Percentiles rank a stretch among this genome's conserved stretches.
These are phyloP conservation scores for Balakata baccata DNA, from an alignment of 345 rosid genomes.

Conservation along the genomic window DNA sequence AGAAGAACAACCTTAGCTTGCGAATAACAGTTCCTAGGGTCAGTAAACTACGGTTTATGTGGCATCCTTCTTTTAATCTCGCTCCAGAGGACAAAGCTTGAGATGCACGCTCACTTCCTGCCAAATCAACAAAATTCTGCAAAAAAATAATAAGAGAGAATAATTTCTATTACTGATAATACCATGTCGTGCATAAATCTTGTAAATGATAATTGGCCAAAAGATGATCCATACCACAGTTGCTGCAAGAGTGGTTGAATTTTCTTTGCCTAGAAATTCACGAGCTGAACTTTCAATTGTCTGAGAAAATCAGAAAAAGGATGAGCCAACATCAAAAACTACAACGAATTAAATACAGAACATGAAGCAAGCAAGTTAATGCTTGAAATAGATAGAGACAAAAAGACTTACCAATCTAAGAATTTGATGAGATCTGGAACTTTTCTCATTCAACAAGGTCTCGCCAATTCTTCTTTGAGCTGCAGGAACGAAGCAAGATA, in stretches of 20 bases:
- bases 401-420: slow-evolving; percentile 64
- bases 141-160: slow-evolving; percentile 21
- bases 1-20: slow-evolving; percentile 68
- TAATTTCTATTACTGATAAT: slow-evolving; percentile 2
- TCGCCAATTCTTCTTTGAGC: slow-evolving; percentile 94
- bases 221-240: slow-evolving; percentile 64
- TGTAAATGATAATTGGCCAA: background rate
- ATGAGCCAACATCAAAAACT: slow-evolving; percentile 7
- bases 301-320: slow-evolving; percentile 38
- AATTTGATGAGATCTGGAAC: slow-evolving; percentile 99
- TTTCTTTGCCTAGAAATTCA: slow-evolving; percentile 88
- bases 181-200: background rate
- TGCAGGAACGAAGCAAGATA: slow-evolving; percentile 34
- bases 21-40: slow-evolving; percentile 94
- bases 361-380: slow-evolving; percentile 8
- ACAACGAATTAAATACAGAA: background rate
- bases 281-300: slow-evolving; percentile 93
- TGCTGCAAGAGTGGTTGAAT: slow-evolving; percentile 80
- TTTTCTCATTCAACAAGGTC: slow-evolving; percentile 83
- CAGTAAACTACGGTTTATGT: slow-evolving; percentile 91
- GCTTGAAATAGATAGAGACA: slow-evolving; percentile 19
- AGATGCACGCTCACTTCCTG: slow-evolving; percentile 97
- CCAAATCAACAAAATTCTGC: slow-evolving; percentile 93
- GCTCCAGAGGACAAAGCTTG: slow-evolving; percentile 85
- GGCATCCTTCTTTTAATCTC: slow-evolving; percentile 95